Evolutionary conservation across 306 rosid species (phyloP), one percentile per base, ranked within the genome.

Genomic region (Alnus rubra): DNA sequence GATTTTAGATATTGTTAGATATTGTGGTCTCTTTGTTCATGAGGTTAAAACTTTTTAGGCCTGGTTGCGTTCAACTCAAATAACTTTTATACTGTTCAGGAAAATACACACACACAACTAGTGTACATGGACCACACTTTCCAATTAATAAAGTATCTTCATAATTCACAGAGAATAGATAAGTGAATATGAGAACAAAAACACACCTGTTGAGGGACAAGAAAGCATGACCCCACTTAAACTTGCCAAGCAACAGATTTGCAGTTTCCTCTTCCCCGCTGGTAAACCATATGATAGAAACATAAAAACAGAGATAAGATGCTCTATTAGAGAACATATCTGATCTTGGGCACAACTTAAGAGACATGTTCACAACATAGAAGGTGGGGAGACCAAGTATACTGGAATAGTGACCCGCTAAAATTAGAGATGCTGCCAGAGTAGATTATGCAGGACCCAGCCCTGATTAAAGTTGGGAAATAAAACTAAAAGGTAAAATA

Each of bases 171-270:
- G 30, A 16, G 7, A 53, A 28, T 13, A 69, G n/a, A 74, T 42
- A 68, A 23, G 11, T 70, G 13, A 18, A 79, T 2, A 47, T 59
- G 73, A 42, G 54, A 78, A 72, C 19, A 47, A 45, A 37, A 51
- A 44, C 82, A 81, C 86, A 93, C 99, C 93, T 82, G 77, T 95
- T 95, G 76, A 95, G 87, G 45, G 98, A 92, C 78, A 83, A 76
- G 86, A 92, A 95, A 67, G 94, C 91, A 60, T 95, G 98, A 81
- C 98, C 98, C 98, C 98, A 95, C 80, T 95, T 95, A 89, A 95
- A 95, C 89, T 95, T 95, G 78, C 86, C 88, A 74, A 95, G 98
- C 90, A 95, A 80, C 74, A 85, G 84, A 56, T 90, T 79, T 88
- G 96, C 99, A 14, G 98, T 92, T 85, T 95, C 97, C 79, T 91